Evolutionary conservation across 2,329 filamentous ascomycete genomes (phyloP).

Genomic region (Aspergillus oerlinghausenensis): DNA sequence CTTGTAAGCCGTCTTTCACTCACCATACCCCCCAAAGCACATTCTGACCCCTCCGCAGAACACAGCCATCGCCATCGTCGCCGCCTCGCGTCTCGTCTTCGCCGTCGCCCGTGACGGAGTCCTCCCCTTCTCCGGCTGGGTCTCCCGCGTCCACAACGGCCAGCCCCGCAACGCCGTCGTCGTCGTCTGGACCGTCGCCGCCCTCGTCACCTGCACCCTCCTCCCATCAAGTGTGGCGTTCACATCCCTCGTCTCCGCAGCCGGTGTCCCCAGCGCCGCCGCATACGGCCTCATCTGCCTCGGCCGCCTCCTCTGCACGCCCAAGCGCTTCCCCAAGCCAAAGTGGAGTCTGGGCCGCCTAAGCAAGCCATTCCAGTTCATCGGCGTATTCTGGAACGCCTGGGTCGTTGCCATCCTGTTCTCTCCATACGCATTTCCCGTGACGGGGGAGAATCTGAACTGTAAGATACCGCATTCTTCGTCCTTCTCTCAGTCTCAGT

Average conservation of each 20-base stretch:
- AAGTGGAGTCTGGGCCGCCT: conserved; percentile 43
- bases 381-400: conserved; percentile 47
- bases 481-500: background rate
- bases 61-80: conserved; percentile 56
- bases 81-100: conserved; percentile 58
- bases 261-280: conserved; percentile 50
- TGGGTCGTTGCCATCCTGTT: conserved; percentile 49
- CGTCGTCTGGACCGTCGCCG: conserved; percentile 53
- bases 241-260: conserved; percentile 51
- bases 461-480: conserved; percentile 27
- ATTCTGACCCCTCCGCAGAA: conserved; percentile 36
- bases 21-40: background rate
- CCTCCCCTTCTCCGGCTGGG: conserved; percentile 56
- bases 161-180: conserved; percentile 58
- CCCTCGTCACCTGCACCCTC: conserved; percentile 56
- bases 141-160: conserved; percentile 51
- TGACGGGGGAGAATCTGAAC: conserved; percentile 41
- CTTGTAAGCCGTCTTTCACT: conserved; percentile 39
- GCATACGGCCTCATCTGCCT: conserved; percentile 51
- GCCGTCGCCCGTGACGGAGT: conserved; percentile 60
- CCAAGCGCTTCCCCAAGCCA: conserved; percentile 45
- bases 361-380: conserved; percentile 47
- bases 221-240: conserved; percentile 53
- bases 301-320: conserved; percentile 45
- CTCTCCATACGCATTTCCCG: conserved; percentile 45